Conservation (phyloP, 1,139 yeast genomes). For the Scheffersomyces cryptocercus region DNA sequence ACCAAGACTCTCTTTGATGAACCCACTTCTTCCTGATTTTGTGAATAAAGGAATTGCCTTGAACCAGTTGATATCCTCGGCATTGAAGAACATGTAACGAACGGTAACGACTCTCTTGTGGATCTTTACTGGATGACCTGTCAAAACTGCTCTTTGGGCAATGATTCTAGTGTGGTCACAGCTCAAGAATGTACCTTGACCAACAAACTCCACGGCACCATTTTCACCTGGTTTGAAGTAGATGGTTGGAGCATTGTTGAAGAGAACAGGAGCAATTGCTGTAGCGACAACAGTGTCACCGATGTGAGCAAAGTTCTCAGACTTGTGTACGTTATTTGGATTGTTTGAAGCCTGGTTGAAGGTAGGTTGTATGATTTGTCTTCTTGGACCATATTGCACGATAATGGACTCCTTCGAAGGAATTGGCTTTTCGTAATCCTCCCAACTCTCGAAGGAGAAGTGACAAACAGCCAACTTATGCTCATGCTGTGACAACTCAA, state of each 20-base stretch:
- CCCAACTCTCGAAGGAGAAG: slow-evolving; percentile 83
- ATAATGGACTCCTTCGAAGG: slow-evolving; percentile 77
- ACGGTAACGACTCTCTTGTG: slow-evolving; percentile 90
- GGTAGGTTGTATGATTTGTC: slow-evolving; percentile 81
- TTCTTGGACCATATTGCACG: slow-evolving; percentile 91
- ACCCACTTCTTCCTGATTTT: slow-evolving; percentile 88
- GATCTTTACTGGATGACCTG: slow-evolving; percentile 95
- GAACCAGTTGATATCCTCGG: slow-evolving; percentile 87
- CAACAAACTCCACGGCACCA: slow-evolving; percentile 66
- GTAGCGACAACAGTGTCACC: slow-evolving; percentile 78
- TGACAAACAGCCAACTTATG: slow-evolving; percentile 83
- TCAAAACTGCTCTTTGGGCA: slow-evolving; percentile 84
- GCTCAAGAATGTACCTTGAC: slow-evolving; percentile 87
- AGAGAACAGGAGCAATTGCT: slow-evolving; percentile 84
- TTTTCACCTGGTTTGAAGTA: slow-evolving; percentile 56
- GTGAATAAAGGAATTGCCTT: slow-evolving; percentile 92
- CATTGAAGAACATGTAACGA: slow-evolving; percentile 95
- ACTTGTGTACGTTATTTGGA: slow-evolving; percentile 84
- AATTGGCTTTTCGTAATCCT: slow-evolving; percentile 81
- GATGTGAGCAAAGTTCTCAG: slow-evolving; percentile 79
- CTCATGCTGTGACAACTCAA: slow-evolving; percentile 80
- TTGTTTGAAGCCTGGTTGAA: slow-evolving; percentile 79
- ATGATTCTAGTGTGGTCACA: slow-evolving; percentile 82
- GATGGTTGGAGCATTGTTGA: slow-evolving; percentile 80
- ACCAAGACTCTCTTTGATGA: slow-evolving; percentile 92